A percentile compares a stretch with the other conserved stretches of the same genome.
Conservation (phyloP, 2,329 filamentous ascomycete species). For the Rutstroemia sp. region DNA sequence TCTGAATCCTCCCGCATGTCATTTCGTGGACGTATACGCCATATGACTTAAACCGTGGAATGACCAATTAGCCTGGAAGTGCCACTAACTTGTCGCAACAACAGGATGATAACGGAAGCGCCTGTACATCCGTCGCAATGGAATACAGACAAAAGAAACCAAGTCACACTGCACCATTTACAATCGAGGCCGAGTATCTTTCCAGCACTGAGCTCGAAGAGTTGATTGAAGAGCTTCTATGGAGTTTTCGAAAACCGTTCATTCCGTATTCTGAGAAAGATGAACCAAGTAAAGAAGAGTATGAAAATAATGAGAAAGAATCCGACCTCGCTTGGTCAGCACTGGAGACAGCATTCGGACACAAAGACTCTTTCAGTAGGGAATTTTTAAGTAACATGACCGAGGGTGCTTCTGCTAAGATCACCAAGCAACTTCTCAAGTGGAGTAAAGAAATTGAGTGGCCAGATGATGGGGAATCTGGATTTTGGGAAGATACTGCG, state of each 20-base stretch:
- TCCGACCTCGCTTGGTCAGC: neutral
- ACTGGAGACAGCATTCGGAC: neutral
- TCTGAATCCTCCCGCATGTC: too few relatives aligned
- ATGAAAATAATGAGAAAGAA: neutral
- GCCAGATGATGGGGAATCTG: neutral
- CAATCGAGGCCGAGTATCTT: conserved; percentile 31
- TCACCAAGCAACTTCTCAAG: neutral
- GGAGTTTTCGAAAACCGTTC: neutral
- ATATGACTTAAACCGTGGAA: too few relatives aligned
- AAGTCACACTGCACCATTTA: conserved; percentile 23
- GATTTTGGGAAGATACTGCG: neutral
- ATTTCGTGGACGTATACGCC: too few relatives aligned
- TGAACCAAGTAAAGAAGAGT: neutral
- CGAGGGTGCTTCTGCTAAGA: neutral
- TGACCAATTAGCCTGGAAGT: too few relatives aligned
- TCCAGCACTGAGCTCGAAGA: conserved; percentile 8
- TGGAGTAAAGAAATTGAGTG: neutral
- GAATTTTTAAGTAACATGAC: neutral
- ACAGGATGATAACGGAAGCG: conserved; percentile 28
- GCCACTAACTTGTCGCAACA: too few relatives aligned
- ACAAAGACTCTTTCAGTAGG: neutral
- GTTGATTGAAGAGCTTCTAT: neutral
- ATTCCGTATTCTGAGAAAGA: neutral
- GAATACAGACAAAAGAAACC: conserved; percentile 29
- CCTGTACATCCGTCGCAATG: conserved; percentile 31